Percentiles rank a stretch among this genome's conserved stretches.
phyloP scores from a whole-genome alignment of 441 rosid genomes.

The Pelargonium citronellum region DNA sequence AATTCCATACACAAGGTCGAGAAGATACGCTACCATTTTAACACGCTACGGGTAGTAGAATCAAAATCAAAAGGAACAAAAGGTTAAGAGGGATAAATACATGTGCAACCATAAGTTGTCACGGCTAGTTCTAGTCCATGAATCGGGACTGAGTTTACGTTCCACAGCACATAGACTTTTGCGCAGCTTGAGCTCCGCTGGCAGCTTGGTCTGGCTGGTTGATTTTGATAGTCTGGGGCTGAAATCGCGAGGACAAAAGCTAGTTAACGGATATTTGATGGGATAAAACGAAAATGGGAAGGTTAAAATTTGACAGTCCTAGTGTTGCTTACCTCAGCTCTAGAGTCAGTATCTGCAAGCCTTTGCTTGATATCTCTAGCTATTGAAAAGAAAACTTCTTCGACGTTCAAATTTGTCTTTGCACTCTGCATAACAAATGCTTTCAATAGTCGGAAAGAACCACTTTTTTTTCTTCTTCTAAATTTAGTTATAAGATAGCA shows the following conservation, averaged over 20 bases:
- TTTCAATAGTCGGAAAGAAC: not conserved
- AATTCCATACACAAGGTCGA: not conserved
- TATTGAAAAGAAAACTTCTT: constrained; percentile 85
- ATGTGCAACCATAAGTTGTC: not conserved
- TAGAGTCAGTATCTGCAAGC: constrained; percentile 24
- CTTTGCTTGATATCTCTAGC: constrained; percentile 84
- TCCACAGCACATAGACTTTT: constrained; percentile 81
- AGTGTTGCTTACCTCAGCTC: not conserved
- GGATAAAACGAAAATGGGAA: not conserved
- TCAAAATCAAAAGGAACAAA: no score
- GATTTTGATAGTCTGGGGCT: constrained; percentile 85
- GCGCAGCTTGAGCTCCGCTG: constrained; percentile 51
- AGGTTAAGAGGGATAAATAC: not conserved
- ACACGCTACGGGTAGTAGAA: not conserved
- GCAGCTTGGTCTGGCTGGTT: constrained; percentile 68
- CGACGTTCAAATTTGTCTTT: constrained; percentile 57
- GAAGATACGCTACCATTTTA: not conserved
- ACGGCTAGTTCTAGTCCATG: constrained; percentile 1
- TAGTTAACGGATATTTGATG: not conserved
- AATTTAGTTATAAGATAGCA: constrained; percentile 41
- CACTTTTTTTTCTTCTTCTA: constrained; percentile 42
- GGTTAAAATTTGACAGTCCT: not conserved
- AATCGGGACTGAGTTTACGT: constrained; percentile 8
- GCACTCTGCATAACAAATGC: not conserved
- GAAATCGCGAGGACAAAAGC: constrained; percentile 23